Evolutionary conservation across 805 yeast species (phyloP), one percentile per base, ranked within the genome.

Genomic region (Huiozyma sinensis): DNA sequence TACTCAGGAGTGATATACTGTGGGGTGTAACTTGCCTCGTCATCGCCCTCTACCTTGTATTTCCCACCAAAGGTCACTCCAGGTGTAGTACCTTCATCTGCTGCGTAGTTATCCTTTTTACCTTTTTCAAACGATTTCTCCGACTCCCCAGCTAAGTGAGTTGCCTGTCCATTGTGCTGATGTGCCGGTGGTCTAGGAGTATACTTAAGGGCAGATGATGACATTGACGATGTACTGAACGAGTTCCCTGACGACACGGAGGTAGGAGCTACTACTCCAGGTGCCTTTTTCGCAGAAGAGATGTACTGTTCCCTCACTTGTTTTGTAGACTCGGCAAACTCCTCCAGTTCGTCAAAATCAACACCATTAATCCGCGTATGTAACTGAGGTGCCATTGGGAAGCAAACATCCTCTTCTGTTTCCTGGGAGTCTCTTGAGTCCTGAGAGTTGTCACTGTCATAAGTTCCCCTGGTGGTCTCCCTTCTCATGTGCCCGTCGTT

Each of bases 371-470:
- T 67, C 41, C 76, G 69, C 10, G 71, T 68, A 45, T 73, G 77
- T 47, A 81, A 82, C 42, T 54, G 57, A 4, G 84, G 79, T 41
- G 78, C 67, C 86, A 87, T 82, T 2, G 97, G 97, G 65, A 89
- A 89, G 70, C 97, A 90, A 38, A 90, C 98, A 73, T 90, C 97
- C 59, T 87, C 96, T 57, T 90, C 97, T 0, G 95, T 87, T 58
- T 88, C 96, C 53, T 85, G 95, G 4, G 89, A 80, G 13, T 80
- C 77, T 50, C 87, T 71, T 7, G 90, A 81, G 1, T 80, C 83
- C 52, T 77, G 84, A 1, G 89, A 82, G 52, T 76, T 82, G 50
- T 83, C 90, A 47, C 79, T 74, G 54, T 81, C 87, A 10, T 60
- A 48, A 27, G 65, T 56, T 13, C 44, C 44, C 17, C 44, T 36